These are phyloP conservation scores for Fusarium agapanthi DNA, from an alignment of 2,329 filamentous ascomycete species.

Conservation along the genomic window DNA sequence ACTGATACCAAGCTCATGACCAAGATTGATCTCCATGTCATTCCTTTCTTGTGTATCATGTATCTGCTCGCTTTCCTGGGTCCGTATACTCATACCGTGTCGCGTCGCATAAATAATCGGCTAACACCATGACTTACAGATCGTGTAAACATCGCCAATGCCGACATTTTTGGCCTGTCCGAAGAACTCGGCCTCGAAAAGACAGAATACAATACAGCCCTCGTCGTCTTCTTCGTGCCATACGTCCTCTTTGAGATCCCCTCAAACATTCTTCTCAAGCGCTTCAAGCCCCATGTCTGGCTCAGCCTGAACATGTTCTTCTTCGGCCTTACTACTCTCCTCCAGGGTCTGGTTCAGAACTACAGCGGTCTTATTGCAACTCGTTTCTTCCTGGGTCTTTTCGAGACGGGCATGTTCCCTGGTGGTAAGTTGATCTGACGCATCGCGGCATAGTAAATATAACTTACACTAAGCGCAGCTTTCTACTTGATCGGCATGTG, in stretches of 20 bases:
- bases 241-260: slow-evolving; percentile 79
- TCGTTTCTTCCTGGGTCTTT: slow-evolving; percentile 85
- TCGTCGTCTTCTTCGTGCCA: slow-evolving; percentile 84
- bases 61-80: slow-evolving; percentile 75
- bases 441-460: slow-evolving; percentile 40
- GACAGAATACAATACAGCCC: slow-evolving; percentile 75
- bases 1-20: slow-evolving; percentile 72
- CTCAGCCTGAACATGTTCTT: slow-evolving; percentile 83
- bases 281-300: slow-evolving; percentile 70
- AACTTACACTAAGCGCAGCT: slow-evolving; percentile 50
- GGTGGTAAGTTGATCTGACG: slow-evolving; percentile 43
- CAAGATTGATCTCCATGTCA: slow-evolving; percentile 75
- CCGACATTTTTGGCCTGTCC: slow-evolving; percentile 71
- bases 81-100: slow-evolving; percentile 32
- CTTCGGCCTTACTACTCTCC: slow-evolving; percentile 79
- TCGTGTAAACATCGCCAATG: slow-evolving; percentile 83
- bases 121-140: slow-evolving; percentile 45
- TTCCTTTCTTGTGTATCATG: slow-evolving; percentile 77
- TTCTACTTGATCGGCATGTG: slow-evolving; percentile 85
- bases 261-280: slow-evolving; percentile 73
- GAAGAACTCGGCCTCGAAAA: slow-evolving; percentile 68
- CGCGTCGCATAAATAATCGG: background rate
- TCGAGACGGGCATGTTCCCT: slow-evolving; percentile 77
- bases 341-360: slow-evolving; percentile 80
- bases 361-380: slow-evolving; percentile 81